A percentile compares a stretch with the other conserved stretches of the same genome.
These are phyloP conservation scores for Tolypocladium amazonense DNA, from an alignment of 2,329 filamentous ascomycete species.

Conservation along the genomic window DNA sequence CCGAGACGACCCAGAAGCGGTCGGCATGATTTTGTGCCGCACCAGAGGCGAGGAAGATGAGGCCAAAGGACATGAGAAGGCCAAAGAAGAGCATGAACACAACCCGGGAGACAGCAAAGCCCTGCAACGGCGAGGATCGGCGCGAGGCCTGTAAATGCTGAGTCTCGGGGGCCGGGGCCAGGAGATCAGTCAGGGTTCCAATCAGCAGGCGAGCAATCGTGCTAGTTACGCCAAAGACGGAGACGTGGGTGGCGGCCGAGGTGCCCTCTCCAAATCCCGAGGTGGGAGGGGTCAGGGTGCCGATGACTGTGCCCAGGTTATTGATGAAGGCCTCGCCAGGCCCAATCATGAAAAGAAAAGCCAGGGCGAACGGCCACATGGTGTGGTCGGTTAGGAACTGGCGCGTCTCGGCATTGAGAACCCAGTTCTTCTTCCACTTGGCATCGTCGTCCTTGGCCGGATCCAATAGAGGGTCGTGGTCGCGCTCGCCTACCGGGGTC, in stretches of 20 bases:
- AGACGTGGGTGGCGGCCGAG: slow-evolving; percentile 78
- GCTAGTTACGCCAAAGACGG: slow-evolving; percentile 80
- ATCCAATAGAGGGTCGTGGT: slow-evolving; percentile 29
- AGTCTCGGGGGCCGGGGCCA: slow-evolving; percentile 59
- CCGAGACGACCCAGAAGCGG: slow-evolving; percentile 78
- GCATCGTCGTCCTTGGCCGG: slow-evolving; percentile 34
- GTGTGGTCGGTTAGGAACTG: slow-evolving; percentile 78
- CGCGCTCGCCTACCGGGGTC: slow-evolving; percentile 32
- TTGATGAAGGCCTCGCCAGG: slow-evolving; percentile 98
- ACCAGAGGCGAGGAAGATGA: slow-evolving; percentile 69
- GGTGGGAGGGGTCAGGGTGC: slow-evolving; percentile 61
- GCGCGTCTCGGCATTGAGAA: slow-evolving; percentile 83
- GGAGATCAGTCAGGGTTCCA: slow-evolving; percentile 76
- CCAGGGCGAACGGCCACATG: slow-evolving; percentile 90
- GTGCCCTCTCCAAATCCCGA: slow-evolving; percentile 33
- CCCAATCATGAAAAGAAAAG: slow-evolving; percentile 87
- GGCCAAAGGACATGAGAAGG: slow-evolving; percentile 61
- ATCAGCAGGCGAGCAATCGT: slow-evolving; percentile 86
- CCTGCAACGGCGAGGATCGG: slow-evolving; percentile 16
- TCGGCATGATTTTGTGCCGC: slow-evolving; percentile 61
- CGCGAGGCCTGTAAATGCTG: slow-evolving; percentile 39
- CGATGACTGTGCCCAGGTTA: slow-evolving; percentile 88
- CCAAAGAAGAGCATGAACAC: slow-evolving; percentile 69
- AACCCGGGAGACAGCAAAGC: slow-evolving; percentile 63
- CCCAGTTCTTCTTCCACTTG: slow-evolving; percentile 71